Conservation (phyloP, 495 filamentous ascomycete species). For the Penicillium taxi region DNA sequence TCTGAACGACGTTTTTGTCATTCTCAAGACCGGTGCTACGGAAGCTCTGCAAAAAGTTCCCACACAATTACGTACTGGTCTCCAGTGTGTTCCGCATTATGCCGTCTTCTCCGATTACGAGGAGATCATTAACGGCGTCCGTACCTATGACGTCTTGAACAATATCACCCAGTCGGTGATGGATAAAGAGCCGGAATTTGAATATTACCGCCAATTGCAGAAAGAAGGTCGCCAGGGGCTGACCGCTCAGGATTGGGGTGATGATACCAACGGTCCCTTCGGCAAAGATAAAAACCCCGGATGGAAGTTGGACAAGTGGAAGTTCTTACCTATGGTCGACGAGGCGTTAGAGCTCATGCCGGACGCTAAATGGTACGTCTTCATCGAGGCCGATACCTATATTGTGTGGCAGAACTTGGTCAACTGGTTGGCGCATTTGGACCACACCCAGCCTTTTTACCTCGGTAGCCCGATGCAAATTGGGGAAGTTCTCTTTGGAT, state of each 20-base stretch:
- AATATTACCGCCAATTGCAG: constrained; percentile 32
- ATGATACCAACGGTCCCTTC: constrained; percentile 28
- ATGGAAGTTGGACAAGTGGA: constrained; percentile 61
- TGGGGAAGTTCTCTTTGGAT: constrained; percentile 42
- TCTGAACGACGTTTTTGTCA: constrained; percentile 33
- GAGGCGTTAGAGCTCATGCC: constrained; percentile 45
- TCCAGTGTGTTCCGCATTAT: constrained; percentile 35
- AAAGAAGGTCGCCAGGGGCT: constrained; percentile 30
- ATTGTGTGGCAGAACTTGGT: constrained; percentile 55
- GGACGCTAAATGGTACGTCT: constrained; percentile 54
- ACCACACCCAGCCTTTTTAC: constrained; percentile 44
- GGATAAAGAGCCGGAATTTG: constrained; percentile 35
- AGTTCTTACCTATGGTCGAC: constrained; percentile 56
- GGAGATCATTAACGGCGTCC: constrained; percentile 32
- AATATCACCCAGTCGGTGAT: constrained; percentile 28
- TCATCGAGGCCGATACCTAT: constrained; percentile 59
- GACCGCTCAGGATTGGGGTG: constrained; percentile 19
- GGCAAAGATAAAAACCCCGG: constrained; percentile 37
- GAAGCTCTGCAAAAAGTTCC: constrained; percentile 32
- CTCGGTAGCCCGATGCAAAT: constrained; percentile 43
- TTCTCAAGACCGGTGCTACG: constrained; percentile 39
- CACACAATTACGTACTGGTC: constrained; percentile 33
- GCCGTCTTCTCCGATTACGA: constrained; percentile 43
- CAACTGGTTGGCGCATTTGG: constrained; percentile 45
- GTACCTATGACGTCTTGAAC: constrained; percentile 34